Evolutionary conservation across 805 yeast genomes (phyloP).

Genomic region (Suhomyces kilbournensis): DNA sequence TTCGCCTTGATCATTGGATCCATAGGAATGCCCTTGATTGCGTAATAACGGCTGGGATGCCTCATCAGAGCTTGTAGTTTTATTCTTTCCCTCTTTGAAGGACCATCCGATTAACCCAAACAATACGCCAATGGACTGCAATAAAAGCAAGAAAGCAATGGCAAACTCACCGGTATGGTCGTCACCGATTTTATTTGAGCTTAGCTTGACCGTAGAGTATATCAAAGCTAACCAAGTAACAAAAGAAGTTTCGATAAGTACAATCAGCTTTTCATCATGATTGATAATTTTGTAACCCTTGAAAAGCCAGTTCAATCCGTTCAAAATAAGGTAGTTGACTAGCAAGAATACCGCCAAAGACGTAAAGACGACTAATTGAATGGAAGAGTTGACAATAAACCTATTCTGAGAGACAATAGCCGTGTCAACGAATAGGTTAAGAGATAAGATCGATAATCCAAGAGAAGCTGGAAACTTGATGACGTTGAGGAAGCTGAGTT

Average conservation of each 20-base stretch:
- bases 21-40: conserved; percentile 5
- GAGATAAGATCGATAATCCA: conserved; percentile 37
- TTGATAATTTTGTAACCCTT: conserved; percentile 30
- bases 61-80: conserved; percentile 13
- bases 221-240: conserved; percentile 57
- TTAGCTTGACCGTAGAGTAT: conserved; percentile 44
- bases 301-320: conserved; percentile 36
- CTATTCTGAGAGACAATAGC: conserved; percentile 21
- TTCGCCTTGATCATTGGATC: conserved; percentile 13
- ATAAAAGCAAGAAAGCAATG: conserved; percentile 43
- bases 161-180: conserved; percentile 55
- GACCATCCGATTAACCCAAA: conserved; percentile 54
- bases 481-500: conserved; percentile 34
- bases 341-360: conserved; percentile 50
- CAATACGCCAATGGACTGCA: conserved; percentile 46
- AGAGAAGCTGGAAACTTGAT: conserved; percentile 62
- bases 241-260: conserved; percentile 52
- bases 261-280: conserved; percentile 56
- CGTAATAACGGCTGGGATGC: conserved; percentile 33
- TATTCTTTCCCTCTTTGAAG: conserved; percentile 15
- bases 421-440: conserved; percentile 21
- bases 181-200: conserved; percentile 38
- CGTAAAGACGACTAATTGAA: conserved; percentile 31
- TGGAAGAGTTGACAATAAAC: conserved; percentile 40
- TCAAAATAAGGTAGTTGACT: conserved; percentile 55